Evolutionary conservation across 345 rosid species (phyloP), one percentile per base, ranked within the genome.

Genomic region (Hibiscus syriacus): DNA sequence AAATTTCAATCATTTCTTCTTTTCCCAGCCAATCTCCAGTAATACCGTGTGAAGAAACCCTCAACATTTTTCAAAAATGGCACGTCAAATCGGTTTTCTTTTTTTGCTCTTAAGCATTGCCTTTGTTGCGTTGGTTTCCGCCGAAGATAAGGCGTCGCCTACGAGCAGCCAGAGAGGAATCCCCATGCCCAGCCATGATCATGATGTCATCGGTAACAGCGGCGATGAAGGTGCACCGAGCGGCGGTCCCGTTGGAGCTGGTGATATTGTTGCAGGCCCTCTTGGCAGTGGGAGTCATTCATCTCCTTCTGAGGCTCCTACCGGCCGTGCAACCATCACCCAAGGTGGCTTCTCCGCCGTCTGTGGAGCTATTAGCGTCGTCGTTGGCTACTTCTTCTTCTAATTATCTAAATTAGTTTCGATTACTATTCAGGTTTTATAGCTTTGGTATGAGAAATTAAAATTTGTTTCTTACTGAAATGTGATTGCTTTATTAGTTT

Each of bases 81-180:
- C 80, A 23, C 72, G 79, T 23, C 58, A 77, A 45, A 20, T 76
- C 66, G 1, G 73, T 56, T 25, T 71, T 74, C 64, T 83, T 43
- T 66, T 79, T 17, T 74, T 85, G n/a, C n/a, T 83, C 67, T 23
- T 85, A 0, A 45, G 13, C 49, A 46, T 81, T 0, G 76, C 73
- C 67, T 13, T 81, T 10, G 63, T 71, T 32, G 78, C 74, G 34
- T 22, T 77, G 9, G 77, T 67, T 60, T 73, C 80, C 0, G 85
- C 85, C 3, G 72, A 53, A 16, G 62, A 29, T 0, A 1, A 16
- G 16, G 39, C 41, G 12, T 9, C 55, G 2, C 63, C 43, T 10
- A 32, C 32, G 23, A 49, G 22, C 54, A 49, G 38, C 62, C 0
- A 70, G 53, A 12, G 70, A 49, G 3, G 29, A 10, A 72, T 68